A percentile compares a stretch with the other conserved stretches of the same genome.
Evolutionary conservation across 2,329 filamentous ascomycete species (phyloP).

Genomic region (Alternaria conjuncta): DNA sequence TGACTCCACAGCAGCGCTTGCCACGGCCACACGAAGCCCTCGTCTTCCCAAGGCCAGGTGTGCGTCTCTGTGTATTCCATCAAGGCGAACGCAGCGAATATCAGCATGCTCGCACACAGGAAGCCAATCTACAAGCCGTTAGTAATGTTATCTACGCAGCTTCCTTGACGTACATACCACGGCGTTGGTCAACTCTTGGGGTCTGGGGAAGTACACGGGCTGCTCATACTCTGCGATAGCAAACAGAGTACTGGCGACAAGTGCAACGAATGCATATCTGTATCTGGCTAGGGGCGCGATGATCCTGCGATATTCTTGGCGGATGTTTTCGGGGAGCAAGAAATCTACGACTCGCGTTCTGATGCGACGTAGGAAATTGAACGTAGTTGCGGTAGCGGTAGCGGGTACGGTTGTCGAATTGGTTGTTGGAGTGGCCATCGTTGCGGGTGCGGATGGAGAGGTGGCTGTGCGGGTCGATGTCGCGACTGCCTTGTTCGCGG

Average conservation of each 20-base stretch:
- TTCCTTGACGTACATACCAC: background rate
- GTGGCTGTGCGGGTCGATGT: background rate
- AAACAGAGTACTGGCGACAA: background rate
- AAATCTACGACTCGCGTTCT: background rate
- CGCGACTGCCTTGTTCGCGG: background rate
- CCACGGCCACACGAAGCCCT: constrained; percentile 14
- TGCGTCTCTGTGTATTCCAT: constrained; percentile 3
- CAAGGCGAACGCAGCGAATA: constrained; percentile 2
- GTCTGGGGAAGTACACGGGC: constrained; percentile 1
- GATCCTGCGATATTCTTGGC: constrained; percentile 1
- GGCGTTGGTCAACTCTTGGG: background rate
- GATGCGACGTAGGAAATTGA: background rate
- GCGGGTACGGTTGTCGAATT: background rate
- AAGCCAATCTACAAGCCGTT: background rate
- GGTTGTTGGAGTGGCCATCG: background rate
- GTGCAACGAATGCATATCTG: background rate
- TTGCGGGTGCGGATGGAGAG: background rate
- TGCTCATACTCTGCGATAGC: constrained; percentile 9
- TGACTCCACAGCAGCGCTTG: constrained; percentile 5
- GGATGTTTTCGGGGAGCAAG: constrained; percentile 1
- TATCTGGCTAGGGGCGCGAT: background rate
- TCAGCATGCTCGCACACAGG: background rate
- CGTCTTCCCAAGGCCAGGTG: constrained; percentile 12
- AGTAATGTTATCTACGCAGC: background rate
- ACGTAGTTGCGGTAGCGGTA: background rate